A percentile compares a stretch with the other conserved stretches of the same genome.
Evolutionary conservation across 345 rosid genomes (phyloP).

Genomic region (Atalantia buxifolia): DNA sequence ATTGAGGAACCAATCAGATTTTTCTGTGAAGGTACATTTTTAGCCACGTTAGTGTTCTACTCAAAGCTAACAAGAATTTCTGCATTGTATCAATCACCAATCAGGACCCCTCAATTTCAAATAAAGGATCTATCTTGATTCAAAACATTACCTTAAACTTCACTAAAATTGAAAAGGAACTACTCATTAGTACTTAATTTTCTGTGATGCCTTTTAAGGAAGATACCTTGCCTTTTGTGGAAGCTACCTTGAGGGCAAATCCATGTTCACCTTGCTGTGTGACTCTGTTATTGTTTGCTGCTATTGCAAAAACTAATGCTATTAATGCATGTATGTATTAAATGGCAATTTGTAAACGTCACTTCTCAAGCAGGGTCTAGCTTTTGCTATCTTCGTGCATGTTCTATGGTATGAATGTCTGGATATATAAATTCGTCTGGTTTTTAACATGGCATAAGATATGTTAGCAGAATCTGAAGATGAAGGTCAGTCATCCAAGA

Average conservation of each 20-base stretch:
- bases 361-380: neutral
- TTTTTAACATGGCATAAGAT: slow-evolving; percentile 9
- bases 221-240: no score
- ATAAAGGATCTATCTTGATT: neutral
- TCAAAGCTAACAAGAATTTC: neutral
- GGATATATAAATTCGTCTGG: neutral
- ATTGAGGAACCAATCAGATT: slow-evolving; percentile 66
- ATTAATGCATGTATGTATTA: neutral
- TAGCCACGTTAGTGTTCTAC: neutral
- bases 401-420: neutral
- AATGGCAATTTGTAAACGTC: neutral
- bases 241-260: neutral
- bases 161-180: neutral
- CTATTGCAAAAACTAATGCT: neutral
- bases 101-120: neutral
- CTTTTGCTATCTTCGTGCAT: slow-evolving; percentile 14
- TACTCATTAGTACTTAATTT: neutral
- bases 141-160: neutral
- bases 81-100: neutral
- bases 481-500: slow-evolving; percentile 88
- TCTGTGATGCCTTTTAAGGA: neutral
- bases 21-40: slow-evolving; percentile 64
- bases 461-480: slow-evolving; percentile 77
- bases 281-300: neutral
- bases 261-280: neutral